Base-by-base conservation (phyloP, 331 rosid species). In the Phaseolus coccineus region DNA sequence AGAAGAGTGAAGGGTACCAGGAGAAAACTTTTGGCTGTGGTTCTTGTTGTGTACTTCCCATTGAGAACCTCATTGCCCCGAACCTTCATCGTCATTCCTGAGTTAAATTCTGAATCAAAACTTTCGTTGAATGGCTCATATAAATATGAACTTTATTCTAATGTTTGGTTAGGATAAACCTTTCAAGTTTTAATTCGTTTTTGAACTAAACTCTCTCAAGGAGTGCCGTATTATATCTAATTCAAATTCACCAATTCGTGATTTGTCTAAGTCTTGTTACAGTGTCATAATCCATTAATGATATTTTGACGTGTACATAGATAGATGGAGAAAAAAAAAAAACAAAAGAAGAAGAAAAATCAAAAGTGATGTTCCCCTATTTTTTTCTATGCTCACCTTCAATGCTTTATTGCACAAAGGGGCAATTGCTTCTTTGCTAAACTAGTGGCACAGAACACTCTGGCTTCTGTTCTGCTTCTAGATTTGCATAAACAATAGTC, bases 41-140 rank as follows among this genome's bases (percentile, higher is more conserved):
- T 79, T 80, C 77, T 63, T 78, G 85, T 61, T 12, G 85, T 53
- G 79, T 77, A 66, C 80, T 86, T 90, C 74, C 80, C 96, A 84
- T 35, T 80, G 28, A 80, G 76, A 78, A 76, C 24, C 14, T 89
- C 93, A 44, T 67, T 66, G 81, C 76, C 65, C 35, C 80, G 80
- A 77, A 76, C 72, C 85, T 90, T 92, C 97, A 90, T 94, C 78
- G 79, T 92, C 93, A 92, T 92, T 78, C 77, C 87, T 86, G 65
- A 63, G 13, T n/a, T 56, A 9, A 22, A 11, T 73, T 69, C 71
- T 85, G 85, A 64, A 51, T 77, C 77, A 77, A 77, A 64, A 37
- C 19, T 48, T 51, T 73, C 55, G 79, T 24, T 61, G 61, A 59
- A 71, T 44, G 65, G 8, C 48, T 74, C 44, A 70, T 80, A 81